These are phyloP conservation scores for Ilyonectria destructans DNA, from an alignment of 2,329 filamentous ascomycete genomes.

Conservation along the genomic window DNA sequence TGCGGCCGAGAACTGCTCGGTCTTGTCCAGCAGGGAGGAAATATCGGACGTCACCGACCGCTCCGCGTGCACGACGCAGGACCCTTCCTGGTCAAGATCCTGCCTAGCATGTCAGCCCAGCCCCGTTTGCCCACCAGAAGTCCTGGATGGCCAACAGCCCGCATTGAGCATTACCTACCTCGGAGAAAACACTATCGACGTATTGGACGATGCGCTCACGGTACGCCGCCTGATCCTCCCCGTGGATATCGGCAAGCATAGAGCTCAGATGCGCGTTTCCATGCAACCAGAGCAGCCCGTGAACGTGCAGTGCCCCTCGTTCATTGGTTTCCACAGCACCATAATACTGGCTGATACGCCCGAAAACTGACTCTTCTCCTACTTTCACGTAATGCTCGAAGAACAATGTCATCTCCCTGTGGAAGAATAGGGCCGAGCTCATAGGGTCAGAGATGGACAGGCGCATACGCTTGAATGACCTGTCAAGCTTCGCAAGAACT, in stretches of 20 bases:
- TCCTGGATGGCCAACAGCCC: not conserved
- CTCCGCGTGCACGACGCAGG: not conserved
- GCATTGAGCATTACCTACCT: constrained; percentile 6
- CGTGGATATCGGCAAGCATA: not conserved
- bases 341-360: no score
- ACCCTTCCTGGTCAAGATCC: constrained; percentile 23
- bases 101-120: constrained; percentile 4
- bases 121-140: not conserved
- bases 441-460: no score
- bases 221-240: constrained; percentile 7
- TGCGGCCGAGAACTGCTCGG: not conserved
- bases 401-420: no score
- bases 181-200: constrained; percentile 25
- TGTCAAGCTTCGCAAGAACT: no score
- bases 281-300: constrained; percentile 1
- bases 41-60: constrained; percentile 15
- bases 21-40: not conserved
- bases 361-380: no score
- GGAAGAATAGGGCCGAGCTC: no score
- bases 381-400: no score
- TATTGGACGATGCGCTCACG: constrained; percentile 12
- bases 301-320: not conserved
- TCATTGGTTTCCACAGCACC: no score
- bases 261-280: constrained; percentile 9
- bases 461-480: no score